phyloP scores from a whole-genome alignment of 306 rosid species.

The Ziziphus jujuba region DNA sequence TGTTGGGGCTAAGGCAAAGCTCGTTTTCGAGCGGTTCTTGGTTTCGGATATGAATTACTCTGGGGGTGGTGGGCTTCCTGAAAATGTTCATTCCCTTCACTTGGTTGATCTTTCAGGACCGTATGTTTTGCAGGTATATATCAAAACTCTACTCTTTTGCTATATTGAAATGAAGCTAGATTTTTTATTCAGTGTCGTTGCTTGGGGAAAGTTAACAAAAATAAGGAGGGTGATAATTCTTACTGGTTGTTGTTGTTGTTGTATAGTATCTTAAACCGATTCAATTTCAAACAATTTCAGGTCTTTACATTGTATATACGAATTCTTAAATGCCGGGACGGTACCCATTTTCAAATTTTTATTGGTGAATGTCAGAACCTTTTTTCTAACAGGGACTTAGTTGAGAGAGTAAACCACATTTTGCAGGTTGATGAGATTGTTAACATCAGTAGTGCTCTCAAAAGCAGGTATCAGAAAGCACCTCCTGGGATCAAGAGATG shows the following conservation, averaged over 20 bases:
- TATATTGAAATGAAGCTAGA: neutral
- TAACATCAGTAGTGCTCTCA: conserved; percentile 63
- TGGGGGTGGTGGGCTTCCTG: conserved; percentile 71
- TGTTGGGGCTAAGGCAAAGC: conserved; percentile 54
- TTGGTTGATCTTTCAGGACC: conserved; percentile 73
- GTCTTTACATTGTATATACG: neutral
- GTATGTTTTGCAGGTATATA: conserved; percentile 73
- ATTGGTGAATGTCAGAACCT: neutral
- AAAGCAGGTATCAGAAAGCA: conserved; percentile 66
- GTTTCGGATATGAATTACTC: conserved; percentile 63
- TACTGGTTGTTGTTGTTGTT: conserved; percentile 3
- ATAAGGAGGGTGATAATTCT: neutral
- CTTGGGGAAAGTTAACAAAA: neutral
- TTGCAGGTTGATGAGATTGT: conserved; percentile 85
- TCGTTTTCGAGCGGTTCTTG: conserved; percentile 71
- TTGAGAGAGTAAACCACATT: neutral
- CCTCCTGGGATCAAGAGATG: conserved; percentile 69
- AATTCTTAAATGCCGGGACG: neutral
- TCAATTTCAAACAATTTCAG: neutral
- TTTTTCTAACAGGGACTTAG: neutral
- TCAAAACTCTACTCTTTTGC: neutral
- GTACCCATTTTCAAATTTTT: neutral
- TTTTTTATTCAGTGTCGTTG: neutral
- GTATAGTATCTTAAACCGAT: neutral
- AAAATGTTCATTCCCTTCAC: conserved; percentile 67